Percentiles rank a stretch among this genome's conserved stretches.
These are phyloP conservation scores for Cladophialophora bantiana DNA, from an alignment of 2,329 filamentous ascomycete species.

Conservation along the genomic window DNA sequence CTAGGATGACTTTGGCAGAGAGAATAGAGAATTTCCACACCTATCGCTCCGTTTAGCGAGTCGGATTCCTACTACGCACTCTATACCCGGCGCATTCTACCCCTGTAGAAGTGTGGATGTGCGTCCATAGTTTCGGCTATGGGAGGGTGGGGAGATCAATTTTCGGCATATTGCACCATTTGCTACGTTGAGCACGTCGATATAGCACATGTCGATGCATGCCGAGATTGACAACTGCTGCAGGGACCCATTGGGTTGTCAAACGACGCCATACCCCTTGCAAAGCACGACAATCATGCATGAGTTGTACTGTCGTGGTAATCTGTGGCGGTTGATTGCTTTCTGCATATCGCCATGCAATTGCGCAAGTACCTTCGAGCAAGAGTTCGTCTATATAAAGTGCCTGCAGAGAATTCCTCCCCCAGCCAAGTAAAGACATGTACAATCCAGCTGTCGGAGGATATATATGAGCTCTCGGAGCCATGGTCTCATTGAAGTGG, in stretches of 20 bases:
- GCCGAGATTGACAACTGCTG: background rate
- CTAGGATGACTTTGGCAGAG: background rate
- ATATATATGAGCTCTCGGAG: background rate
- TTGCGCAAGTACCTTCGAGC: background rate
- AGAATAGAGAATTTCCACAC: background rate
- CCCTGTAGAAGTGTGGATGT: background rate
- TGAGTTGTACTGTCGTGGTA: background rate
- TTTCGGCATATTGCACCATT: constrained; percentile 9
- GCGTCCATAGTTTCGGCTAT: background rate
- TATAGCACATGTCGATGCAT: constrained; percentile 6
- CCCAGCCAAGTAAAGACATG: background rate
- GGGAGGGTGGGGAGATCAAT: background rate
- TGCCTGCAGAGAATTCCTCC: background rate
- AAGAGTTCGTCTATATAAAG: constrained; percentile 2
- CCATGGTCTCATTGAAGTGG: constrained; percentile 15
- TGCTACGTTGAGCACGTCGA: constrained; percentile 10
- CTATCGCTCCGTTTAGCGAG: background rate
- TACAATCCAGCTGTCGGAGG: background rate
- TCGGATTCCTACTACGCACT: background rate
- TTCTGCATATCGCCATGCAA: constrained; percentile 7
- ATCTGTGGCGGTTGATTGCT: background rate
- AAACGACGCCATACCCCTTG: constrained; percentile 3
- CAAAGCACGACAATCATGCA: constrained; percentile 11
- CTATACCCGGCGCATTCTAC: background rate
- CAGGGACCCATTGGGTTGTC: background rate